Conservation (phyloP, 2,329 filamentous ascomycete species). For the Cladobotryum protrusum region DNA sequence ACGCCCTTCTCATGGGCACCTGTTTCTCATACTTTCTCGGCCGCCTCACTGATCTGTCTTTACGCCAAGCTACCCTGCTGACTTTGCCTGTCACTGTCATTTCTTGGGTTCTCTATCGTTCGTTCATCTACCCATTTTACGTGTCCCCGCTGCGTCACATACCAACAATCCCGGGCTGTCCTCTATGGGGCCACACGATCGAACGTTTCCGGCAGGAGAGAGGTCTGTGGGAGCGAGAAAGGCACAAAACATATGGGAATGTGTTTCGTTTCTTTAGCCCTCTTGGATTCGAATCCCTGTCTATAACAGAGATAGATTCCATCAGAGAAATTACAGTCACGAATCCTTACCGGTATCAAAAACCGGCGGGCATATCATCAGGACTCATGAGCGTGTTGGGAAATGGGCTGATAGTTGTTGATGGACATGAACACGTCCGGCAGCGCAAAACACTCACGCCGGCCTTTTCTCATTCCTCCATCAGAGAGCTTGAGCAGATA, state of each 20-base stretch:
- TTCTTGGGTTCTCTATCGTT: constrained; percentile 1
- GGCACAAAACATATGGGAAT: constrained; percentile 24
- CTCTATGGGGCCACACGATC: constrained; percentile 57
- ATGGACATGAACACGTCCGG: not conserved
- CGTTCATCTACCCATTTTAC: not conserved
- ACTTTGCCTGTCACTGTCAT: too few species aligned
- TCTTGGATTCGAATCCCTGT: too few species aligned
- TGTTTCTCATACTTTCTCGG: too few species aligned
- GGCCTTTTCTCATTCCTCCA: constrained; percentile 27
- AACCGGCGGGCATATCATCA: too few species aligned
- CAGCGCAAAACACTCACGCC: constrained; percentile 27
- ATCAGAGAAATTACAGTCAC: too few species aligned
- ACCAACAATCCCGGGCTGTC: constrained; percentile 31
- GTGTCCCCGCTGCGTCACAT: not conserved
- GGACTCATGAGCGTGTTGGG: not conserved
- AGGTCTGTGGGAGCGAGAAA: constrained; percentile 41
- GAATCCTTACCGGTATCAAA: too few species aligned
- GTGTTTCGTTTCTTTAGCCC: too few species aligned
- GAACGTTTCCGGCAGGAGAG: constrained; percentile 55
- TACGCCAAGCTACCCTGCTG: too few species aligned
- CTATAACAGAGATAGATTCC: too few species aligned
- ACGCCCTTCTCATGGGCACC: too few species aligned
- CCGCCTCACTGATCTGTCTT: too few species aligned
- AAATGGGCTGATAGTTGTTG: not conserved
- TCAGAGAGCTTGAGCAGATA: constrained; percentile 27